These are phyloP conservation scores for Lenwebbia sp. DNA, from an alignment of 345 rosid genomes.

Conservation along the genomic window DNA sequence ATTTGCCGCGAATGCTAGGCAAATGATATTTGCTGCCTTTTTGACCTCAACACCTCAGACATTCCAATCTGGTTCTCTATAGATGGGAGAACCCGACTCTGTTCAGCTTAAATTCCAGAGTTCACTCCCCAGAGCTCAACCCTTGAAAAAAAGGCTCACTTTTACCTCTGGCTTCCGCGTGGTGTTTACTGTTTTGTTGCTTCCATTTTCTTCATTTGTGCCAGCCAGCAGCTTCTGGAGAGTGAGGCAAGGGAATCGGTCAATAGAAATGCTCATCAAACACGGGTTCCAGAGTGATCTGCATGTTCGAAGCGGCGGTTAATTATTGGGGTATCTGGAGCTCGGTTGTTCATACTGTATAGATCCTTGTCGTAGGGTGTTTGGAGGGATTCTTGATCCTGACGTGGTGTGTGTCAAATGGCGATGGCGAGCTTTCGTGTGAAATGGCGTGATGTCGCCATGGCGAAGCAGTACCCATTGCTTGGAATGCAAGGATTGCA, in stretches of 20 bases:
- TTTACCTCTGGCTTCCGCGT: conserved; percentile 19
- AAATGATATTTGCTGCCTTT: neutral
- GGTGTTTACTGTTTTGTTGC: conserved; percentile 9
- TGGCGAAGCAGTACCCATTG: conserved; percentile 24
- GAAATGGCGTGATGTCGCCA: conserved; percentile 39
- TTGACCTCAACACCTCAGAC: conserved; percentile 7
- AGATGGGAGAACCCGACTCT: conserved; percentile 31
- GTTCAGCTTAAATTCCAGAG: conserved; percentile 47
- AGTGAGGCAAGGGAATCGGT: conserved; percentile 22
- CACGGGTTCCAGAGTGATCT: conserved; percentile 42
- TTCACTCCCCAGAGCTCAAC: conserved; percentile 31
- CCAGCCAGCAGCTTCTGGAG: conserved; percentile 19
- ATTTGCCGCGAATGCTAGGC: neutral
- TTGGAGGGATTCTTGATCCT: conserved; percentile 21
- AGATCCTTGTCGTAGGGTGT: conserved; percentile 26
- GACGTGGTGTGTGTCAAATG: conserved; percentile 43
- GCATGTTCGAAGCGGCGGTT: conserved; percentile 42
- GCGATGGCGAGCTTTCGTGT: conserved; percentile 50
- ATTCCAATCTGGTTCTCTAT: conserved; percentile 28
- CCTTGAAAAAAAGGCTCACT: conserved; percentile 29
- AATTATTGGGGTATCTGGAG: conserved; percentile 37
- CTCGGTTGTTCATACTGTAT: conserved; percentile 14
- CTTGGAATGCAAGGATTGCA: conserved; percentile 58
- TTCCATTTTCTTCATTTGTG: conserved; percentile 42
- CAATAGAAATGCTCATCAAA: conserved; percentile 20